Evolutionary conservation across 2,329 filamentous ascomycete genomes (phyloP), one percentile per base, ranked within the genome.

Genomic region (Didymellaceae sp.): DNA sequence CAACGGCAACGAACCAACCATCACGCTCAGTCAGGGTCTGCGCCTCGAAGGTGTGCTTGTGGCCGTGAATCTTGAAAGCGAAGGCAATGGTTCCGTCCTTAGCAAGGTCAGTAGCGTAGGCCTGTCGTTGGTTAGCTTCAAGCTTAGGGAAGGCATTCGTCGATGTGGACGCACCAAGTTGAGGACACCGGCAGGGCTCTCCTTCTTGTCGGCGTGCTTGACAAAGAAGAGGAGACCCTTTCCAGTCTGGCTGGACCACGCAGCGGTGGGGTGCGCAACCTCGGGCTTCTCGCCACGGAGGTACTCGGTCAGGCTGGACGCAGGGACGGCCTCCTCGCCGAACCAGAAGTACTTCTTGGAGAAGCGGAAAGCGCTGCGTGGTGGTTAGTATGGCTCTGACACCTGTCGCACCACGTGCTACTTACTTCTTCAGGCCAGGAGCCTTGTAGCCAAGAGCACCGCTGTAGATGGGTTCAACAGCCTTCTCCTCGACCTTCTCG

Each of bases 31-130:
- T 39, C 24, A 44, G 26, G 67, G 71, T 87, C 66, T 80, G 69
- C 50, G 93, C 90, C 84, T 97, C 93, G 83, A 99, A 96, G 54
- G 84, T 84, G 83, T 97, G 91, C 86, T 96, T 96, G 78, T 95
- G 88, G 64, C 88, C 89, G 77, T 88, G 86, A 71, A 89, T 78
- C 72, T 87, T 90, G 81, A 97, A 89, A 70, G 86, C 80, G 81
- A 99, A 96, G 78, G 94, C 92, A 77, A 84, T 83, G 61, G 83
- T 71, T 54, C 91, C 89, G 57, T 91, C 88, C 74, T 86, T 85
- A 73, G 83, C 82, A 52, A 95, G 82, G 73, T 96, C 90, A 35
- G 82, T 79, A 54, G 85, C 79, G 49, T 89, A 86, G 62, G 83
- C 75, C 83, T 87, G 31, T 7, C 17, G 22, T 47, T 47, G 39